Evolutionary conservation across 208 protist species (phyloP).

Genomic region (Trypanosoma theileri): DNA sequence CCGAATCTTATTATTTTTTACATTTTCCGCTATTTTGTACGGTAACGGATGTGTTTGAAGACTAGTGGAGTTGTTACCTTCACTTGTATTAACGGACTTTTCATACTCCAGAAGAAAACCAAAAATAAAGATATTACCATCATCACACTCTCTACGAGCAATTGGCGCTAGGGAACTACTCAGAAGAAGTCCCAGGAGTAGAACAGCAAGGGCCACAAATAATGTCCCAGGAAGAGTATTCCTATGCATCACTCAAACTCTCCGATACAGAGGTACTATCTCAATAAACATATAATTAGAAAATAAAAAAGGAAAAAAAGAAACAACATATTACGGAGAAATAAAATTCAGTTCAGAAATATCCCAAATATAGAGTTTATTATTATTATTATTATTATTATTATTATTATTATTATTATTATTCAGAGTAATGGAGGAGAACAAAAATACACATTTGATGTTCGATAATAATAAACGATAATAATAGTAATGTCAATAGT

Average conservation of each 20-base stretch:
- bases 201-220: conserved; percentile 36
- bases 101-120: conserved; percentile 42
- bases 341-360: no score
- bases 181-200: conserved; percentile 46
- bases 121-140: conserved; percentile 30
- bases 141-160: conserved; percentile 24
- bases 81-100: conserved; percentile 8
- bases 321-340: not conserved
- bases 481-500: no score
- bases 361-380: no score
- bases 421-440: no score
- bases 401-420: no score
- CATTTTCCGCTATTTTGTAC: not conserved
- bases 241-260: conserved; percentile 32
- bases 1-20: not conserved
- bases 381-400: no score
- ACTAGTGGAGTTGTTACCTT: not conserved
- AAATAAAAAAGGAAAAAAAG: not conserved
- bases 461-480: no score
- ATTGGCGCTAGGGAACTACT: conserved; percentile 51
- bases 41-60: not conserved
- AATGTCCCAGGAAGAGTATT: conserved; percentile 30
- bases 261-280: not conserved
- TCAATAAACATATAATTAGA: not conserved
- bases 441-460: no score